phyloP scores from a whole-genome alignment of 352 stramenopile species.

The Thraustochytrium aureum region DNA sequence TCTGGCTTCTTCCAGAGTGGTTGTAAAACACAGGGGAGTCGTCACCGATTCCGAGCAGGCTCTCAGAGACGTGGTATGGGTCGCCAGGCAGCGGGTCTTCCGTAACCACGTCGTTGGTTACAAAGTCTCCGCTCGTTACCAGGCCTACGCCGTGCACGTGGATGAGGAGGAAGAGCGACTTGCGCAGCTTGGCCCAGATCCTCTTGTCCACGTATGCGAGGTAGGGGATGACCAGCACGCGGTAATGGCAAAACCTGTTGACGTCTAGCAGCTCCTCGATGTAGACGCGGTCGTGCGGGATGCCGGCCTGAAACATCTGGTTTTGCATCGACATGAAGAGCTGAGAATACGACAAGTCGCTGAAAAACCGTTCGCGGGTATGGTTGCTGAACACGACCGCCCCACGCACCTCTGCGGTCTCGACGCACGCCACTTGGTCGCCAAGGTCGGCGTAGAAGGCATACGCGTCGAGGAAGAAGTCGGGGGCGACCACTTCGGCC shows the following conservation, averaged over 20 bases:
- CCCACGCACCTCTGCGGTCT: neutral
- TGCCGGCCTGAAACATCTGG: neutral
- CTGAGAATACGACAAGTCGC: neutral
- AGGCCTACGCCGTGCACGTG: neutral
- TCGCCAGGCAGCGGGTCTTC: neutral
- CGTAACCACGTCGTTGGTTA: neutral
- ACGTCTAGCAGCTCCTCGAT: neutral
- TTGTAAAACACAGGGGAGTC: conserved; percentile 5
- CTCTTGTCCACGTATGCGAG: neutral
- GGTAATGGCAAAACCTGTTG: neutral
- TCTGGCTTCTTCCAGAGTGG: neutral
- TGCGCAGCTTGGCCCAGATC: neutral
- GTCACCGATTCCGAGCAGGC: conserved; percentile 25
- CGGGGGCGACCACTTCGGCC: too few relatives aligned
- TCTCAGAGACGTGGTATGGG: conserved; percentile 7
- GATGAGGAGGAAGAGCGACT: neutral
- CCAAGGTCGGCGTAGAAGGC: conserved; percentile 5
- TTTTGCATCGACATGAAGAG: neutral
- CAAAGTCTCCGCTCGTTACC: neutral
- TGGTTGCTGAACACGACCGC: neutral
- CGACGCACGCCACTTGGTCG: neutral
- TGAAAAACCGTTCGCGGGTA: neutral
- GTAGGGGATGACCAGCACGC: neutral
- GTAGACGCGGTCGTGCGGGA: neutral
- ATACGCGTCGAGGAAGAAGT: neutral